Evolutionary conservation across 768 basidiomycete species (phyloP).

Genomic region (Mycena haematopus): DNA sequence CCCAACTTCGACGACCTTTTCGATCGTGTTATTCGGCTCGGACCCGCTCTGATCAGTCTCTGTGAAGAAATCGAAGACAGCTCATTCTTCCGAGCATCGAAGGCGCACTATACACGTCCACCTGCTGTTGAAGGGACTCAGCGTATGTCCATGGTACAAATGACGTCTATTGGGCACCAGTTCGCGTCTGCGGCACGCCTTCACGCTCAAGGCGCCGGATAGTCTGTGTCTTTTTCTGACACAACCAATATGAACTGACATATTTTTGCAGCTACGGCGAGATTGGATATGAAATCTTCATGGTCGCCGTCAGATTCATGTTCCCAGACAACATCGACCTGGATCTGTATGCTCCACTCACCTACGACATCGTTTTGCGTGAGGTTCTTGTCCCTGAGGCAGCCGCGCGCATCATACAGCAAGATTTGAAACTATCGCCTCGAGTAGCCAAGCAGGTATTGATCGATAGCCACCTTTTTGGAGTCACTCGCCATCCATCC

Average conservation of each 20-base stretch:
- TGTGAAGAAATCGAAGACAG: slow-evolving; percentile 13
- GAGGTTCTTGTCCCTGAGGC: slow-evolving; percentile 12
- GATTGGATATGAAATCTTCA: slow-evolving; percentile 10
- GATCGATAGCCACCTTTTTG: not conserved
- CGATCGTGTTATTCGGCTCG: not conserved
- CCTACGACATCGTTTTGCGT: not conserved
- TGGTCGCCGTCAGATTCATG: not conserved
- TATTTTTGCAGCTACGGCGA: slow-evolving; percentile 14
- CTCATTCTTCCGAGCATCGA: slow-evolving; percentile 9
- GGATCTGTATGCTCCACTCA: not conserved
- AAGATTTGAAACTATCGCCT: not conserved
- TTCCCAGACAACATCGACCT: slow-evolving; percentile 5
- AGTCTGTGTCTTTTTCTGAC: not conserved
- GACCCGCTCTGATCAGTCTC: not conserved
- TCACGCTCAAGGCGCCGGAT: not conserved
- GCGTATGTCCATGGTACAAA: not conserved
- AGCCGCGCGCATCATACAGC: not conserved
- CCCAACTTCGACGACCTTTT: slow-evolving; percentile 1
- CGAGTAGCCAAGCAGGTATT: not conserved
- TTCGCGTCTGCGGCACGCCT: not conserved
- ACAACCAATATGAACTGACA: not conserved
- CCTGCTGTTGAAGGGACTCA: not conserved
- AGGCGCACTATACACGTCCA: not conserved
- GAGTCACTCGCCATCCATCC: slow-evolving; percentile 1
- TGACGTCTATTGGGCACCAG: not conserved